Evolutionary conservation across 73 alveolate genomes (phyloP).

Genomic region (Paramecium tetraurelia): DNA sequence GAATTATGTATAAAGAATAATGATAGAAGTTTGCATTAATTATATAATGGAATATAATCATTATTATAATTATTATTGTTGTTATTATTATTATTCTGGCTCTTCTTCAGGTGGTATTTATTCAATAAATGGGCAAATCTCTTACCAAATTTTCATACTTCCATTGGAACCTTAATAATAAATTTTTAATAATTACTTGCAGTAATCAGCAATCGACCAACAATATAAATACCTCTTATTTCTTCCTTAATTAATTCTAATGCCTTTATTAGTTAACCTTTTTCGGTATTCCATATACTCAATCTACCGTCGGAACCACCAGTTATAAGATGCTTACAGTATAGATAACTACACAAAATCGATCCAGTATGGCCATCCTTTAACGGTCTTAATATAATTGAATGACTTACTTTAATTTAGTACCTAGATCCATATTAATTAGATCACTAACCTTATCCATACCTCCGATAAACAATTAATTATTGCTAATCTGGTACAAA

Average conservation of each 20-base stretch:
- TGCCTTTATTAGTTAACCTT: neutral
- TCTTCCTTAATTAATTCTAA: conserved; percentile 16
- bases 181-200: neutral
- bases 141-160: conserved; percentile 10
- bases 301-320: conserved; percentile 51
- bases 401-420: neutral
- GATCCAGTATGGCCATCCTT: conserved; percentile 39
- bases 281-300: conserved; percentile 7
- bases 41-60: neutral
- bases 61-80: neutral
- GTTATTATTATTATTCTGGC: neutral
- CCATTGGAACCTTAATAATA: conserved; percentile 21
- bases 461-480: neutral
- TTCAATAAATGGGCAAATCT: conserved; percentile 39
- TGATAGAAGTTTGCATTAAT: neutral
- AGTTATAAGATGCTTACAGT: neutral
- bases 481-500: neutral
- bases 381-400: neutral
- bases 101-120: conserved; percentile 12
- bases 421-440: neutral
- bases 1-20: neutral
- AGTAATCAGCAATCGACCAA: neutral
- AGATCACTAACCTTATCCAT: conserved; percentile 19
- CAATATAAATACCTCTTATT: neutral
- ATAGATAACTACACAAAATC: neutral